Evolutionary conservation across 345 rosid genomes (phyloP), one percentile per base, ranked within the genome.

Genomic region (Melastoma malabathricum): DNA sequence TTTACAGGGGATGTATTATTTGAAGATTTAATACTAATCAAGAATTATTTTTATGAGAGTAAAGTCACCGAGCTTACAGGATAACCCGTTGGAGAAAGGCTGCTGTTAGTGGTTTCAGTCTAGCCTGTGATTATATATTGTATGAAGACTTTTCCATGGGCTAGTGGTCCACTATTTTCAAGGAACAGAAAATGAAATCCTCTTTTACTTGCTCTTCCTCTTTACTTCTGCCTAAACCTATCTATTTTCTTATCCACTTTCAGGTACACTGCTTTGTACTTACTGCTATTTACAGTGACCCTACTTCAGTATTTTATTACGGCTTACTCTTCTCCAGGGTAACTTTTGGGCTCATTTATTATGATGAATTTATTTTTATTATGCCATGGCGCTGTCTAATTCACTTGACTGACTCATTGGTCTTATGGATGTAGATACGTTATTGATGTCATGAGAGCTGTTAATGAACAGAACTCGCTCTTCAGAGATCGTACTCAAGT

Each of bases 251-350:
- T 54, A 16, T 52, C 47, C 48, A 56, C 51, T 43, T 44, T 52
- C 79, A 93, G 99, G 99, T 83, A 82, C 65, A 75, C 72, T 57
- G 77, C 72, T n/a, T 59, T 72, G 18, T 93, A 81, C 66, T 43
- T 81, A 53, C 50, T 75, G 55, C 69, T 93, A 63, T 73, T 79
- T 55, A 55, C 64, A 25, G 75, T 62, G 3, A 83, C 99, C 16
- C 73, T 93, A 76, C 66, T 85, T 44, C 99, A 83, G 64, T 93
- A 88, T 67, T 88, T 93, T 57, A 54, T 81, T 52, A 79, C 99
- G 3, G 67, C 97, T 57, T 69, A 75, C 70, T 79, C 97, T 64
- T 88, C 99, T 63, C 99, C 99, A 10, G 97, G 99, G 99, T 93
- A 79, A 67, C 46, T 64, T 39, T 56, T 45, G 45, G 31, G 41